phyloP scores from a whole-genome alignment of 176 grass and related monocot species.

The Eleusine coracana region DNA sequence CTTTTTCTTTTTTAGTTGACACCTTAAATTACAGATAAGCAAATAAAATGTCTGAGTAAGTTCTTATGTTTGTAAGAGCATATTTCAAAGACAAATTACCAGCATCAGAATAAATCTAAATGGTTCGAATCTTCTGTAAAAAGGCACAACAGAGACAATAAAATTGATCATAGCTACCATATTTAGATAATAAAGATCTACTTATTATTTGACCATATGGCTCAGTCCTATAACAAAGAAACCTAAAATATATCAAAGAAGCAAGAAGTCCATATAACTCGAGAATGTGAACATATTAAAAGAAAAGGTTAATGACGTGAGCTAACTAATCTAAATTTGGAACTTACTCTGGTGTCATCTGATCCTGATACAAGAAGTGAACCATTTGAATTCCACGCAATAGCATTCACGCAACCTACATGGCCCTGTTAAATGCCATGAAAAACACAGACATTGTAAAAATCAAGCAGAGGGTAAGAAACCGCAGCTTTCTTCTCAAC shows the following conservation, averaged over 20 bases:
- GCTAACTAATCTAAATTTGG: constrained; percentile 13
- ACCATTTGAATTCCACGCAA: constrained; percentile 90
- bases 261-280: not conserved
- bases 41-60: not conserved
- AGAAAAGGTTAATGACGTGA: not conserved
- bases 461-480: constrained; percentile 23
- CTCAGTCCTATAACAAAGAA: not conserved
- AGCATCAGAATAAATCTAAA: not conserved
- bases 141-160: not conserved
- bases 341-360: constrained; percentile 91
- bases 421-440: constrained; percentile 64
- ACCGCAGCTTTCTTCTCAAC: constrained; percentile 1
- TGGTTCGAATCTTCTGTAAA: not conserved
- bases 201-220: not conserved
- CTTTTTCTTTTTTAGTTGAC: not conserved
- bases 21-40: not conserved
- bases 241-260: not conserved
- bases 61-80: constrained; percentile 1
- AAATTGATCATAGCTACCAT: not conserved
- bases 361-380: constrained; percentile 97
- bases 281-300: constrained; percentile 12
- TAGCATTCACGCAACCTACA: constrained; percentile 84
- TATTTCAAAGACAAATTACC: not conserved
- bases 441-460: constrained; percentile 19
- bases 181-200: constrained; percentile 1